phyloP scores from a whole-genome alignment of 495 filamentous ascomycete genomes.

The Baudoinia panamericana region DNA sequence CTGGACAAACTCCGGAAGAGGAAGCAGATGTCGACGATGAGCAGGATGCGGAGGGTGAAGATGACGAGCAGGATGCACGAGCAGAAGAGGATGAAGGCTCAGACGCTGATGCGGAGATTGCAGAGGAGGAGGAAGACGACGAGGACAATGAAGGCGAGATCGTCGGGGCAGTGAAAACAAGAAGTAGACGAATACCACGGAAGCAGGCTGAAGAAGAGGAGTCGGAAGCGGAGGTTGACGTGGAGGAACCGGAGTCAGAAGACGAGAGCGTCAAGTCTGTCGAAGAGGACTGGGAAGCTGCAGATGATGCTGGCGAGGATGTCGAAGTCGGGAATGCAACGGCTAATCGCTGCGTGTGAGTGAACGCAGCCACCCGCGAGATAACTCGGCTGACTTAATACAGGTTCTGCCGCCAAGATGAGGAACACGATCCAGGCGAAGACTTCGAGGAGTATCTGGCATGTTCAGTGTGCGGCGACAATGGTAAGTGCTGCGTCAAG shows the following conservation, averaged over 20 bases:
- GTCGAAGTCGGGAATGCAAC: slow-evolving; percentile 51
- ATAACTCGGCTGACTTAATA: slow-evolving; percentile 1
- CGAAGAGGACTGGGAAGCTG: slow-evolving; percentile 54
- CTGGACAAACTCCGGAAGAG: no score
- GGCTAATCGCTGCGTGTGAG: slow-evolving; percentile 55
- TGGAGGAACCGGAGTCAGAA: slow-evolving; percentile 31
- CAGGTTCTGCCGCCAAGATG: slow-evolving; percentile 67
- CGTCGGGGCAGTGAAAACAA: slow-evolving; percentile 62
- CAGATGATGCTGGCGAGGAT: slow-evolving; percentile 50
- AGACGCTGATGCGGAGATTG: slow-evolving; percentile 30
- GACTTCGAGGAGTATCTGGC: slow-evolving; percentile 79
- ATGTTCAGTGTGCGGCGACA: slow-evolving; percentile 71
- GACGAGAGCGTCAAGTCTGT: slow-evolving; percentile 54
- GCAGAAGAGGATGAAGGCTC: slow-evolving; percentile 35
- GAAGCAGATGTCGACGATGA: slow-evolving; percentile 10
- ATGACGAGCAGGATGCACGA: slow-evolving; percentile 22
- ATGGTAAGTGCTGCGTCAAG: slow-evolving; percentile 52
- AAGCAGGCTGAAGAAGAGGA: slow-evolving; percentile 30
- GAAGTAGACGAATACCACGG: slow-evolving; percentile 7
- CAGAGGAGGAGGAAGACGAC: slow-evolving; percentile 30
- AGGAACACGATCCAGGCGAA: slow-evolving; percentile 72
- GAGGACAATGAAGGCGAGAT: slow-evolving; percentile 42
- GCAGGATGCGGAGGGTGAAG: slow-evolving; percentile 12
- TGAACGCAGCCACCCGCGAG: slow-evolving; percentile 14
- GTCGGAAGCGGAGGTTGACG: slow-evolving; percentile 32